Evolutionary conservation across 495 filamentous ascomycete species (phyloP).

Genomic region (Paragyromitra xinjiangensis): DNA sequence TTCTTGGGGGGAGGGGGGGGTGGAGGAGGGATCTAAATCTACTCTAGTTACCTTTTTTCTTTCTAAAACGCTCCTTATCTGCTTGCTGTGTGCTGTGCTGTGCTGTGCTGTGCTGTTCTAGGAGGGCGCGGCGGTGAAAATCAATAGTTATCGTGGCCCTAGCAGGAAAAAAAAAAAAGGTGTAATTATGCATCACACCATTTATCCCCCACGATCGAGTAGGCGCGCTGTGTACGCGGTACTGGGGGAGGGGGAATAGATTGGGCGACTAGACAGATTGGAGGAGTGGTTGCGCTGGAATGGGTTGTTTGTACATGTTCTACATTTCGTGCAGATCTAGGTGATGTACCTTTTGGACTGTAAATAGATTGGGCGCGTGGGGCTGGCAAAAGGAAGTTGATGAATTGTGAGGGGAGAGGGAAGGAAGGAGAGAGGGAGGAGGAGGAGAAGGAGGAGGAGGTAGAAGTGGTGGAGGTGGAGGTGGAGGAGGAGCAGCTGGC

Average conservation of each 20-base stretch:
- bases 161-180: neutral
- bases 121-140: neutral
- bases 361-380: constrained; percentile 36
- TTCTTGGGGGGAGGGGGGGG: too few relatives aligned
- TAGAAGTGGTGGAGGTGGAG: neutral
- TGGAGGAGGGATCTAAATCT: neutral
- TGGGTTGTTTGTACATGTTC: constrained; percentile 11
- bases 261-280: too few relatives aligned
- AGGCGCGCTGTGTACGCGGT: constrained; percentile 9
- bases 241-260: constrained; percentile 1
- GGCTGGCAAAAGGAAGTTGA: constrained; percentile 25
- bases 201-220: constrained; percentile 16
- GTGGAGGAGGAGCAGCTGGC: neutral
- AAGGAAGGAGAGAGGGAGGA: neutral
- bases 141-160: neutral
- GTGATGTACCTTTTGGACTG: neutral
- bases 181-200: constrained; percentile 21
- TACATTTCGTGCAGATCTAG: constrained; percentile 4
- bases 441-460: neutral
- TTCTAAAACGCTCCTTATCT: neutral
- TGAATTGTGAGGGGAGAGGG: constrained; percentile 14
- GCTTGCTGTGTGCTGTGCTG: neutral
- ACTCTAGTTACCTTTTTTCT: neutral
- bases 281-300: neutral
- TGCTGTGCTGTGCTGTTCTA: neutral